Percentiles rank a stretch among this genome's conserved stretches.
Conservation (phyloP, 176 grass and related monocot genomes). For the Oryza australiensis region DNA sequence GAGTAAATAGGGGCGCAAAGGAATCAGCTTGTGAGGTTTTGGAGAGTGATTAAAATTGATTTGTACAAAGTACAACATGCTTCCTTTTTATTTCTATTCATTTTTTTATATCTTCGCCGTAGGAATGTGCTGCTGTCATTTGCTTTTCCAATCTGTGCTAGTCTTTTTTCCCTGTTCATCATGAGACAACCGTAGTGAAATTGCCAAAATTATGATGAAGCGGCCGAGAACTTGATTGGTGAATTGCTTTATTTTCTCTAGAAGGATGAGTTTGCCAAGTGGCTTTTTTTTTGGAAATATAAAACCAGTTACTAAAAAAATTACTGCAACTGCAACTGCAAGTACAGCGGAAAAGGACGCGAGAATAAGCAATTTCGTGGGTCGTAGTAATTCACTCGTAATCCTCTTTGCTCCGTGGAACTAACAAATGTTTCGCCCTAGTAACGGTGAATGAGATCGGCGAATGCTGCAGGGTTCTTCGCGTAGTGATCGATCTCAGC, state of each 20-base stretch:
- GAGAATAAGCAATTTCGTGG: neutral
- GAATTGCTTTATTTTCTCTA: neutral
- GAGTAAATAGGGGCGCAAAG: constrained; percentile 37
- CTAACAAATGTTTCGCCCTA: constrained; percentile 24
- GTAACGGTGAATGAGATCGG: constrained; percentile 82
- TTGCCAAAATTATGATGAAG: neutral
- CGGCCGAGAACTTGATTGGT: neutral
- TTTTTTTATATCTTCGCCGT: neutral
- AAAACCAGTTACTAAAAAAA: constrained; percentile 3
- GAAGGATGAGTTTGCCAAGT: neutral
- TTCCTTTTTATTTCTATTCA: neutral
- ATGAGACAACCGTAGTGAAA: neutral
- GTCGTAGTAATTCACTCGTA: neutral
- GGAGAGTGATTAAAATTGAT: constrained; percentile 45
- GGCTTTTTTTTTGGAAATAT: neutral
- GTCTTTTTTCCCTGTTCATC: neutral
- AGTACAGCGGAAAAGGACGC: constrained; percentile 1
- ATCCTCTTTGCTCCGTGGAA: neutral
- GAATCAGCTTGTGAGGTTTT: constrained; percentile 35
- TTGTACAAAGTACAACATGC: constrained; percentile 44
- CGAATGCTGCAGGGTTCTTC: constrained; percentile 58
- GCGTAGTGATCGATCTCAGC: constrained; percentile 71
- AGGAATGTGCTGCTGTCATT: neutral
- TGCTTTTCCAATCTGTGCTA: neutral
- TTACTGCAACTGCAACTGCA: neutral